Evolutionary conservation across 2,329 filamentous ascomycete species (phyloP), one percentile per base, ranked within the genome.

Genomic region (Monosporascus sp.): DNA sequence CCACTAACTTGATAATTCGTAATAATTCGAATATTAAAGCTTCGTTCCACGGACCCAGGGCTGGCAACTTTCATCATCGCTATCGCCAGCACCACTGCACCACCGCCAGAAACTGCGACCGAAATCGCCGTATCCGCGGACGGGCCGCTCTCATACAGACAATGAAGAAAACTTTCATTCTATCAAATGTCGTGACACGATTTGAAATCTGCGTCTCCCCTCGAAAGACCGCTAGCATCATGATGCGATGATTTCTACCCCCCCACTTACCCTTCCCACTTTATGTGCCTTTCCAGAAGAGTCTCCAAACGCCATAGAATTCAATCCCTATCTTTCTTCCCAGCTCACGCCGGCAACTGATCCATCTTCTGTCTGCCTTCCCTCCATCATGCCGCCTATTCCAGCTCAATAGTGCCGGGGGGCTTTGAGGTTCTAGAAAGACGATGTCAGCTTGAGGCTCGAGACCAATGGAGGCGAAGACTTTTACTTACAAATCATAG

Each of bases 401-500:
- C 41, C 41, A 44, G 41, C 41, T 44, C 41, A 44, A 44, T 44
- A 37, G 26, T 51, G 44, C 41, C 40, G 18, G 24, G 41, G 31
- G 31, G 31, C n/a, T 22, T 51, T 37, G 31, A 44, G 38, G 15
- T 37, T 46, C 28, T 44, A 43, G 50, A 35, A 46, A 28, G 28
- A 28, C 28, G 9, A 54, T 58, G 7, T 44, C 54, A 7, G 56
- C 51, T 11, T 40, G 63, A 9, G 56, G 53, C 28, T 28, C 28
- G 28, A 28, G 28, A 24, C 50, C 14, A 37, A 51, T 37, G 37
- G 26, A 44, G 50, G 20, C 41, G 41, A 22, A 24, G 41, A 44
- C 41, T 22, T 24, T 44, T 44, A 44, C 41, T 44, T 44, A 44
- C 41, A 44, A 44, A 44, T 91, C 86, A 63, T 90, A 91, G 15